These are phyloP conservation scores for Dimocarpus longan DNA, from an alignment of 345 rosid genomes.

Conservation along the genomic window DNA sequence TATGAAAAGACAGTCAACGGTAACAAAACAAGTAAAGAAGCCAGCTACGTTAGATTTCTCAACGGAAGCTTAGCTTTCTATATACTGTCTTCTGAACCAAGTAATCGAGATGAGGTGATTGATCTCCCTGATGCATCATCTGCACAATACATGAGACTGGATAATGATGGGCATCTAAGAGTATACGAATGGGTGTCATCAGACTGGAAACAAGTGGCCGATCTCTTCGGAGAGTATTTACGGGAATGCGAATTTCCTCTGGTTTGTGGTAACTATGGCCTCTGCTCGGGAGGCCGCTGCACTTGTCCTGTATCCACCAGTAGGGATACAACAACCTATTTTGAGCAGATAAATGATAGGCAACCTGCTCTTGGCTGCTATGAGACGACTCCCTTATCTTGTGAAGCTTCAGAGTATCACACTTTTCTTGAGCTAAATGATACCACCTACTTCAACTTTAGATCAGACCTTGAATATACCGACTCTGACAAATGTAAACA, in stretches of 20 bases:
- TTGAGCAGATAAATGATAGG: conserved; percentile 9
- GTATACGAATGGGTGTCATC: conserved; percentile 17
- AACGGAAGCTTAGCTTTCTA: conserved; percentile 19
- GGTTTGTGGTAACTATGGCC: conserved; percentile 39
- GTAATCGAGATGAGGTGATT: not conserved
- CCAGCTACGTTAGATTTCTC: conserved; percentile 13
- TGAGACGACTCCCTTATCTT: conserved; percentile 12
- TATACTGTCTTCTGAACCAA: not conserved
- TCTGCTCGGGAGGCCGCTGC: conserved; percentile 32
- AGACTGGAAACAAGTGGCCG: conserved; percentile 21
- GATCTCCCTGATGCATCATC: not conserved
- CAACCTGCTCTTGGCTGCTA: conserved; percentile 35
- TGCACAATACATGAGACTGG: conserved; percentile 23
- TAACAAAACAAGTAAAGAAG: not conserved
- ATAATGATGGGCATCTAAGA: conserved; percentile 32
- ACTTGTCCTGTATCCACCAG: conserved; percentile 20
- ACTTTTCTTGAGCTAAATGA: conserved; percentile 26
- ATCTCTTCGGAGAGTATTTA: conserved; percentile 7
- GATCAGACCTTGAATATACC: not conserved
- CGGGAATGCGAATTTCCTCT: conserved; percentile 30
- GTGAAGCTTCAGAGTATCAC: conserved; percentile 20
- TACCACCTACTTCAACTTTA: conserved; percentile 13
- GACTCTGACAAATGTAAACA: conserved; percentile 16
- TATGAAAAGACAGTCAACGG: not conserved
- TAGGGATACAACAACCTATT: conserved; percentile 14